Evolutionary conservation across 2,329 filamentous ascomycete species (phyloP), one percentile per base, ranked within the genome.

Genomic region (Didymella arachidicola): DNA sequence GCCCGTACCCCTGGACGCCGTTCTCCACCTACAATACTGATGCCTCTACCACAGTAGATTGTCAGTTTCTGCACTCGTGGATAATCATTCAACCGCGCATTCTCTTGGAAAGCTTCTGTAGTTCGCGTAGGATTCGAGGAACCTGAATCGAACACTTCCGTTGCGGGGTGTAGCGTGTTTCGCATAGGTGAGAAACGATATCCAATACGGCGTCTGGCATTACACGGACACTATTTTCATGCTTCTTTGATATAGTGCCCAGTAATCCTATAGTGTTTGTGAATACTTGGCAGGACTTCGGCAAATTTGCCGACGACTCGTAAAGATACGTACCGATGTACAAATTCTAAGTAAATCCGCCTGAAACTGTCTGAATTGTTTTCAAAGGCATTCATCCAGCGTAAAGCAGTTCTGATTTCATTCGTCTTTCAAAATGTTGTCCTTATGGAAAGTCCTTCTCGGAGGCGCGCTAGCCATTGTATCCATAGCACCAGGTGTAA

Each of bases 401-500:
- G 19, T n/a, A 39, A n/a, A 19, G n/a, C 18, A 18, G 18, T 8
- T 5, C 18, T 19, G 36, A 39, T 3, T 11, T 8, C 16, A 39
- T 2, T 39, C 34, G 8, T 19, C 3, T 16, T 32, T n/a, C 41
- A n/a, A 36, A 6, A 57, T 57, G 54, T 39, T 57, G 32, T 52
- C 54, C 22, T 14, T 52, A 3, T 51, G 54, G 39, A 57, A 57
- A 52, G 18, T 52, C 16, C 32, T 57, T 11, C 18, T 57, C 10
- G 54, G 47, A 41, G 47, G 47, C 41, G 54, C 48, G 41, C 18
- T 57, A 7, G 41, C 54, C 25, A 3, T 57, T 8, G 39, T 32
- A 25, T 57, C 54, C 39, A 46, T 57, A 30, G 26, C 47, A 27
- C 54, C 54, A 1, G 41, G 54, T 26, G 41, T 42, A 18, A 57